Evolutionary conservation across 2,329 filamentous ascomycete species (phyloP).

Genomic region (Whalleya microplaca): DNA sequence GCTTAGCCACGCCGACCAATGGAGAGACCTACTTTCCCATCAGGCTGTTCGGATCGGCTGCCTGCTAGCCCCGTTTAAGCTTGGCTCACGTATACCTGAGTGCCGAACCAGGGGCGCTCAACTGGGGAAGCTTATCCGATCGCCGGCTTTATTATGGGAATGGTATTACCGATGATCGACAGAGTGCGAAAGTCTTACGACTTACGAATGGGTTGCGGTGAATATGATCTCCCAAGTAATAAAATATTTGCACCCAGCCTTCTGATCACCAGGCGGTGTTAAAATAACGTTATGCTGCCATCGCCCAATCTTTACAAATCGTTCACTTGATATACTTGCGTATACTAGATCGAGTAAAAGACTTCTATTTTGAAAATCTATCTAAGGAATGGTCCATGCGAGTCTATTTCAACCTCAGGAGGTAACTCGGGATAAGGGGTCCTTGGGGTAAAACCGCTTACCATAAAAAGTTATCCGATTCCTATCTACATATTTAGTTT

Average conservation of each 20-base stretch:
- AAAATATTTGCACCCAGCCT: not conserved
- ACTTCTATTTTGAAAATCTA: too few species aligned
- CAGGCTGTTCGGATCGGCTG: not conserved
- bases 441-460: too few species aligned
- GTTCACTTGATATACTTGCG: too few species aligned
- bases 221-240: not conserved
- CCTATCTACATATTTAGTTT: too few species aligned
- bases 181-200: not conserved
- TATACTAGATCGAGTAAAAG: too few species aligned
- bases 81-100: not conserved
- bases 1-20: conserved; percentile 7
- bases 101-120: not conserved
- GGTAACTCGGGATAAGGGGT: too few species aligned
- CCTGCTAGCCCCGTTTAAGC: not conserved
- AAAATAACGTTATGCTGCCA: too few species aligned
- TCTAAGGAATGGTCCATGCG: too few species aligned
- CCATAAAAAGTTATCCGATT: too few species aligned
- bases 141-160: conserved; percentile 15
- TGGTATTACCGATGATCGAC: not conserved
- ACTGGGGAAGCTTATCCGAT: not conserved
- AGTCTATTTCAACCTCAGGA: too few species aligned
- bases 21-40: conserved; percentile 3
- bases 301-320: too few species aligned
- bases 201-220: not conserved
- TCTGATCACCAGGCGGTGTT: not conserved